Percentiles rank a stretch among this genome's conserved stretches.
Conservation (phyloP, 495 filamentous ascomycete genomes). For the Recurvomyces mirabilis region DNA sequence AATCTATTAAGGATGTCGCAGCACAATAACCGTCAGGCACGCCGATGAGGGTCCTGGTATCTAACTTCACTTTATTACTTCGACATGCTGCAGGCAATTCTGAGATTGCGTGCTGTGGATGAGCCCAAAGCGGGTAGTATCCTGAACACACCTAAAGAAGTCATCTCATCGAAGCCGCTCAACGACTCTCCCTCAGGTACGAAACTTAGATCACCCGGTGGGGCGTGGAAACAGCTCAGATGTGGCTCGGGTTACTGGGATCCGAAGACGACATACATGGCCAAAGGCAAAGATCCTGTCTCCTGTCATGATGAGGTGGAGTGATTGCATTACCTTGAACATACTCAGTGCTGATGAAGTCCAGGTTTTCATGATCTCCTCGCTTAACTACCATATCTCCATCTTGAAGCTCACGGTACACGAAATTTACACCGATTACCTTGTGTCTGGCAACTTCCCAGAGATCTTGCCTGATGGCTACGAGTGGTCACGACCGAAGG, state of each 20-base stretch:
- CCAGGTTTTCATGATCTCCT: slow-evolving; percentile 72
- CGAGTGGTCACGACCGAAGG: slow-evolving; percentile 26
- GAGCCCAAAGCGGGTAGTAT: too few species aligned
- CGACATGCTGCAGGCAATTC: too few species aligned
- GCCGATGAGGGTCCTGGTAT: too few species aligned
- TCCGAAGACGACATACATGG: slow-evolving; percentile 56
- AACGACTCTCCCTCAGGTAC: too few species aligned
- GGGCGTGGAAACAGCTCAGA: slow-evolving; percentile 31
- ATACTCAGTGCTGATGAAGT: not conserved
- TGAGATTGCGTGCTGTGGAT: too few species aligned
- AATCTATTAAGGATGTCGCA: too few species aligned
- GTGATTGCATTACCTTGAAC: not conserved
- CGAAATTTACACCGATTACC: slow-evolving; percentile 45
- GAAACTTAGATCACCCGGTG: too few species aligned
- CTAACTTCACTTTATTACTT: too few species aligned
- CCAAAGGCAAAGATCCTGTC: slow-evolving; percentile 51
- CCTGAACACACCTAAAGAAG: too few species aligned
- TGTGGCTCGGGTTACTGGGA: slow-evolving; percentile 52
- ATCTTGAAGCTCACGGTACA: slow-evolving; percentile 68
- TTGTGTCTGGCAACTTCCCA: slow-evolving; percentile 29
- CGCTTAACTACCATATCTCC: slow-evolving; percentile 71
- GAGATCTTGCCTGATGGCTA: slow-evolving; percentile 10
- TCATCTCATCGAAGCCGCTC: too few species aligned
- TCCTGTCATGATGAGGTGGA: slow-evolving; percentile 46
- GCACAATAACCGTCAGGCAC: too few species aligned